A percentile compares a stretch with the other conserved stretches of the same genome.
phyloP scores from a whole-genome alignment of 805 yeast genomes.

The Candida incommunis region DNA sequence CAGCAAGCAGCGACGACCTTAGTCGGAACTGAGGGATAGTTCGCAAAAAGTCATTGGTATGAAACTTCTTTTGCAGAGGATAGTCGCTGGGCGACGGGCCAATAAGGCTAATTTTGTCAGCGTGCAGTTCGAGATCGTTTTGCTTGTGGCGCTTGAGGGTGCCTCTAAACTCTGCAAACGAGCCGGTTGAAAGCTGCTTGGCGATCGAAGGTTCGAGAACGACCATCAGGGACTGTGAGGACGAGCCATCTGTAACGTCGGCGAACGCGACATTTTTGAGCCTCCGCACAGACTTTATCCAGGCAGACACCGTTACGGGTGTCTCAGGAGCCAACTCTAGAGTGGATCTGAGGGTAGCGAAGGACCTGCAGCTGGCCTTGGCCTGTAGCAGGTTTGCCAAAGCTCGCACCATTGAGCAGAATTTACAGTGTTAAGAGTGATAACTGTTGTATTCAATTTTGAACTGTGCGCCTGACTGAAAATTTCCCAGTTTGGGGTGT shows the following conservation, averaged over 20 bases:
- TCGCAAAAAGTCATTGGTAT: conserved; percentile 52
- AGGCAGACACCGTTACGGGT: conserved; percentile 45
- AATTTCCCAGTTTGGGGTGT: too few relatives aligned
- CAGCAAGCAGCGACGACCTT: conserved; percentile 49
- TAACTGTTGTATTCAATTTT: too few relatives aligned
- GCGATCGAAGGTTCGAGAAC: conserved; percentile 24
- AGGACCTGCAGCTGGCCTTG: too few relatives aligned
- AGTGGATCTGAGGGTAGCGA: too few relatives aligned
- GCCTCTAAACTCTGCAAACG: conserved; percentile 31
- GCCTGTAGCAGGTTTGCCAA: too few relatives aligned
- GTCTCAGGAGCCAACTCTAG: conserved; percentile 5
- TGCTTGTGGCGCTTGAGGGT: conserved; percentile 33
- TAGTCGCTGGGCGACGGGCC: conserved; percentile 53
- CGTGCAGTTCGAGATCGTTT: conserved; percentile 39
- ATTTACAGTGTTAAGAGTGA: too few relatives aligned
- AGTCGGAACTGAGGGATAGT: conserved; percentile 65
- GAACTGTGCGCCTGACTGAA: too few relatives aligned
- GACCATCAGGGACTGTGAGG: conserved; percentile 39
- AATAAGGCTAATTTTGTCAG: conserved; percentile 27
- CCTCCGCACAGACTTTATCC: conserved; percentile 57
- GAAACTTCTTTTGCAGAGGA: conserved; percentile 76
- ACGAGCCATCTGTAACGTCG: conserved; percentile 70
- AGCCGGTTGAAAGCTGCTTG: conserved; percentile 27
- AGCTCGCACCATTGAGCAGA: too few relatives aligned
- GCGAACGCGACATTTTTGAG: conserved; percentile 70